phyloP scores from a whole-genome alignment of 2,329 filamentous ascomycete species.

The Microsporum audouinii region DNA sequence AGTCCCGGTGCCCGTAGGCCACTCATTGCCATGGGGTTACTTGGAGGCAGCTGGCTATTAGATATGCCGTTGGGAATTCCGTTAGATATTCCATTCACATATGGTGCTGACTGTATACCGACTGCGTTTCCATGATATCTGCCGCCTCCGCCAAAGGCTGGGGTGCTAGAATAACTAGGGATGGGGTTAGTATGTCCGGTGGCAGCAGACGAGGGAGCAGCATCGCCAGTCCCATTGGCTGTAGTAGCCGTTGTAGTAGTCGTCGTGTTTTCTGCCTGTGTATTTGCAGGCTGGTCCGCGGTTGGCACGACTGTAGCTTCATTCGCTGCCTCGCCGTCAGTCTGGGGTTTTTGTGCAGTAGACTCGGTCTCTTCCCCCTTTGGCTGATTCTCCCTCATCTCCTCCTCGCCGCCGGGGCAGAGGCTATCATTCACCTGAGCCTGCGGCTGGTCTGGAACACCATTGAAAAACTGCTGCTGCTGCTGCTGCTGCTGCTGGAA shows the following conservation, averaged over 20 bases:
- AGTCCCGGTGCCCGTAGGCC: constrained; percentile 33
- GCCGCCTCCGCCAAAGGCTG: not conserved
- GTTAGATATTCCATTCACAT: not conserved
- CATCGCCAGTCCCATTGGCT: not conserved
- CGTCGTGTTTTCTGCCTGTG: not conserved
- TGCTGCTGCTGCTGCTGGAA: constrained; percentile 17
- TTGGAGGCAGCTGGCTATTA: not conserved
- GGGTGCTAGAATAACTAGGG: not conserved
- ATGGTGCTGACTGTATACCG: not conserved
- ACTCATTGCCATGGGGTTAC: not conserved
- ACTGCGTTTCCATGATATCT: constrained; percentile 12
- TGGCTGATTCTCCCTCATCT: constrained; percentile 21
- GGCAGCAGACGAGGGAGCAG: not conserved
- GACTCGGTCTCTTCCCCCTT: constrained; percentile 7
- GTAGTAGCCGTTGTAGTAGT: not conserved
- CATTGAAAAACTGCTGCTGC: not conserved
- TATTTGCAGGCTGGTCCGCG: not conserved
- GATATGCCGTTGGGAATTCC: not conserved
- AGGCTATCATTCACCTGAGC: constrained; percentile 22
- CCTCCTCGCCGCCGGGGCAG: constrained; percentile 25
- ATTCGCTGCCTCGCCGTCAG: not conserved
- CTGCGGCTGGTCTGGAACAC: not conserved
- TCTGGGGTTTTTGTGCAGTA: not conserved
- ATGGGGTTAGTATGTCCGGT: not conserved
- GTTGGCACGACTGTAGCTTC: not conserved